Percentiles rank a stretch among this genome's conserved stretches.
These are phyloP conservation scores for Lipomyces spencermartinsiae DNA, from an alignment of 805 yeast genomes.

Conservation along the genomic window DNA sequence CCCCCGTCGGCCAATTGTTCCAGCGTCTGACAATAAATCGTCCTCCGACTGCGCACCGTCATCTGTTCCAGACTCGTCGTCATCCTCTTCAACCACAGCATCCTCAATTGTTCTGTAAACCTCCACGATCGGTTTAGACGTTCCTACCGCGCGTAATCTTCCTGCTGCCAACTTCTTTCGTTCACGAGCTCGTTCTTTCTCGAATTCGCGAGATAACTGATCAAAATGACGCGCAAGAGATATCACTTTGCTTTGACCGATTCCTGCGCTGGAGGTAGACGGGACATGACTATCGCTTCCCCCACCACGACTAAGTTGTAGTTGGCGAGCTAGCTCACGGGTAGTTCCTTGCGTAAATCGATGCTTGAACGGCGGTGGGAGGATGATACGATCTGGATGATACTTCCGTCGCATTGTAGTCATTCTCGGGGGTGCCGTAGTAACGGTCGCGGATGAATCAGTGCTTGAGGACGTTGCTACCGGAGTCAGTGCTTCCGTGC, in stretches of 20 bases:
- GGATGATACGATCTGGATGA: slow-evolving; percentile 26
- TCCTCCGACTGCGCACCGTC: slow-evolving; percentile 31
- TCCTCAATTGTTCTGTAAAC: slow-evolving; percentile 87
- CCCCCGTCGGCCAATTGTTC: slow-evolving; percentile 29
- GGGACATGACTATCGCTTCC: slow-evolving; percentile 24
- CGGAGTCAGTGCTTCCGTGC: not conserved
- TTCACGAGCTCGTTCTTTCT: slow-evolving; percentile 82
- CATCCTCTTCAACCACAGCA: slow-evolving; percentile 70
- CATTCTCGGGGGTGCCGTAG: not conserved
- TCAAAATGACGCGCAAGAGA: slow-evolving; percentile 69
- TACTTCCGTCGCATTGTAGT: slow-evolving; percentile 22
- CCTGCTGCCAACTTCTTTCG: slow-evolving; percentile 64
- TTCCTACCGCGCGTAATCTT: slow-evolving; percentile 61
- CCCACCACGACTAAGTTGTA: slow-evolving; percentile 35
- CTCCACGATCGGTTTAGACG: slow-evolving; percentile 87
- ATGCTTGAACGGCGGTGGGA: slow-evolving; percentile 30
- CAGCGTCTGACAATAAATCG: slow-evolving; percentile 33
- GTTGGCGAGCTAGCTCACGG: slow-evolving; percentile 37
- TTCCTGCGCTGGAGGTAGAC: slow-evolving; percentile 19
- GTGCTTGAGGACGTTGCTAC: not conserved
- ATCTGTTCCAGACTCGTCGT: slow-evolving; percentile 43
- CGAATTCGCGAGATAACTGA: slow-evolving; percentile 82
- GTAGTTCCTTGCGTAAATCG: slow-evolving; percentile 36
- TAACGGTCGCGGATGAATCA: slow-evolving; percentile 6
- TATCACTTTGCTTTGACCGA: slow-evolving; percentile 43